Conservation (phyloP, 306 rosid species). For the Sophora flavescens region DNA sequence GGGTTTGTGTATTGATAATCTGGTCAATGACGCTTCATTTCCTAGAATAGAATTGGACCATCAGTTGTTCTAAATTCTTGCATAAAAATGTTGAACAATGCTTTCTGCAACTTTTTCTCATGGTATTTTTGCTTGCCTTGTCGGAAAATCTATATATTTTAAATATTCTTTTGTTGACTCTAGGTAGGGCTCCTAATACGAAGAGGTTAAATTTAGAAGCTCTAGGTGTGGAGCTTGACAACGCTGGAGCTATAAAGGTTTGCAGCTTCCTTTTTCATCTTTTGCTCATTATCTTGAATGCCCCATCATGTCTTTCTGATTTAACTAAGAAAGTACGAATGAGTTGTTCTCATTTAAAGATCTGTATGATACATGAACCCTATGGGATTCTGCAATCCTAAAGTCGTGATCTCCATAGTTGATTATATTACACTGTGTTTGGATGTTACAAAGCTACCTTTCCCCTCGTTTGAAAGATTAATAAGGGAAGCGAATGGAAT, state of each 20-base stretch:
- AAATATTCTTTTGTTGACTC: slow-evolving; percentile 42
- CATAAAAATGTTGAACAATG: slow-evolving; percentile 29
- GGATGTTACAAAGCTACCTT: neutral
- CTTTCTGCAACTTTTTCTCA: slow-evolving; percentile 30
- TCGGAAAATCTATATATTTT: neutral
- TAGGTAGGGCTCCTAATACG: slow-evolving; percentile 89
- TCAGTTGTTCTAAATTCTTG: neutral
- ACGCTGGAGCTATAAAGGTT: slow-evolving; percentile 82
- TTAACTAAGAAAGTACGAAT: neutral
- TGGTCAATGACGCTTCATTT: slow-evolving; percentile 11
- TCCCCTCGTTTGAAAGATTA: too few species aligned
- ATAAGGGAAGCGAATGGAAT: too few species aligned
- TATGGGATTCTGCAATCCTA: slow-evolving; percentile 6
- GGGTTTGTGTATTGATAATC: slow-evolving; percentile 17
- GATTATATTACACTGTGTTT: neutral
- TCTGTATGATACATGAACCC: slow-evolving; percentile 13
- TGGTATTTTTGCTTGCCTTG: slow-evolving; percentile 24
- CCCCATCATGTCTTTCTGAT: slow-evolving; percentile 10
- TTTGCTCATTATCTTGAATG: slow-evolving; percentile 34
- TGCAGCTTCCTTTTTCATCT: slow-evolving; percentile 33
- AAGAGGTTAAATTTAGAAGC: slow-evolving; percentile 91
- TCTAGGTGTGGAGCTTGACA: slow-evolving; percentile 84
- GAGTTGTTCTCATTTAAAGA: slow-evolving; percentile 1
- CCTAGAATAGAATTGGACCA: neutral
- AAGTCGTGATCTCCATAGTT: neutral